Base-by-base conservation (phyloP, 2,329 filamentous ascomycete genomes). In the Cryphonectria naterciae region DNA sequence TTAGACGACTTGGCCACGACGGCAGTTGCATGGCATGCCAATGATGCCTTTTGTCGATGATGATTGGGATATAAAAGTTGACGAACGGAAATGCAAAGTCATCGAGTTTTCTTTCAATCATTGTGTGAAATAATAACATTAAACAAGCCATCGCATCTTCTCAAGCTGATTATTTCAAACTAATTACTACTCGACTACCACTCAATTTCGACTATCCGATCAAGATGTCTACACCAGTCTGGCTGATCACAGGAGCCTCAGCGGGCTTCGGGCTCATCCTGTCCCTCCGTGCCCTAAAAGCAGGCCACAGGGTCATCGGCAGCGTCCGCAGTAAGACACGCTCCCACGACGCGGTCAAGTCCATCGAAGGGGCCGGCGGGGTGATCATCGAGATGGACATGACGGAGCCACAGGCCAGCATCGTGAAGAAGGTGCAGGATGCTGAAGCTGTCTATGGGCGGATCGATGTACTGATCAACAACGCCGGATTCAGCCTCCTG, bases 221-320 rank as follows among this genome's bases (percentile, higher is more conserved):
- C 25, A 32, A 7, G 35, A 58, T 58, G 54, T 32, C 54, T 58
- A 32, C 25, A 7, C 54, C 54, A 32, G 54, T 58, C 54, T 58
- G 69, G 69, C 65, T 80, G 39, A 79, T 81, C 67, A 81, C 79
- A 10, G 79, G 79, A 15, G 78, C 77, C 56, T 80, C 78, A 1
- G 78, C 77, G 52, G 79, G 79, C 65, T 76, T 81, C 41, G 79
- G 80, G 17, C 72, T 78, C 7, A 62, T 76, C 2, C 74, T 81
- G 39, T 74, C 75, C 46, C 74, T 77, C 3, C 75, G 76, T 3
- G 78, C 75, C 2, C 76, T 81, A 2, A 73, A 75, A 56, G 76
- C 75, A 1, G 76, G 77, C 11, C 77, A 81, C 70, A 76, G 73
- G 3, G 79, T 81, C 11, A 68, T 80, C 25, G 79, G 77, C 35